Evolutionary conservation across 2,329 filamentous ascomycete genomes (phyloP), one percentile per base, ranked within the genome.

Genomic region (Ophiostoma pallidulum): DNA sequence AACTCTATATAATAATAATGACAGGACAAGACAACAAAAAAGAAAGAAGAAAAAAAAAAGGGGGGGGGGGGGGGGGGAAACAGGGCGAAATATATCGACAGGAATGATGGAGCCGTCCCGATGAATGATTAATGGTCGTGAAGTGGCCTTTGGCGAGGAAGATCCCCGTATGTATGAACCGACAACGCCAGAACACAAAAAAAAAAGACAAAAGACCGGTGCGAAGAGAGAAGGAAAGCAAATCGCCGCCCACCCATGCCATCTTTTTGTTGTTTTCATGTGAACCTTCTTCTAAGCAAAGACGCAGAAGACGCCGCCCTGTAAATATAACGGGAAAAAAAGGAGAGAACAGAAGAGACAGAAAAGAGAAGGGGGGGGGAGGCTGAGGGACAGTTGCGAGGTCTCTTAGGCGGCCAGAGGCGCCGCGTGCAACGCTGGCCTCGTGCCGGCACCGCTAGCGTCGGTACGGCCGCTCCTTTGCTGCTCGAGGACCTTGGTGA

Each of bases 371-470:
- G n/a, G n/a, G n/a, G n/a, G n/a, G n/a, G n/a, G n/a, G n/a, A n/a
- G n/a, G n/a, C n/a, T n/a, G n/a, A n/a, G n/a, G n/a, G n/a, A n/a
- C n/a, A n/a, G n/a, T n/a, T n/a, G n/a, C n/a, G n/a, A n/a, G n/a
- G n/a, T n/a, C n/a, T n/a, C 10, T 52, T 33, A 52, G 10, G 40
- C 78, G 62, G 95, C 86, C 38, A 97, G 66, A 2, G 90, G 87
- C 20, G 86, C 91, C 5, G 87, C 82, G 63, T 97, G 92, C 53
- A 97, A 67, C 3, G 92, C 90, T 14, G 92, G 92, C 59, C 85
- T 86, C 41, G 73, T 71, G 14, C 66, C 62, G 41, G 8, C 69
- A 4, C 69, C 71, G 36, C 59, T 61, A 33, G 43, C 13, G 13
- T 9, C 28, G n/a, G 66, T 59, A 31, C 68, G 60, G 69, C 75